Base-by-base conservation (phyloP, 106 monocot genomes). In the Triglochin maritima region DNA sequence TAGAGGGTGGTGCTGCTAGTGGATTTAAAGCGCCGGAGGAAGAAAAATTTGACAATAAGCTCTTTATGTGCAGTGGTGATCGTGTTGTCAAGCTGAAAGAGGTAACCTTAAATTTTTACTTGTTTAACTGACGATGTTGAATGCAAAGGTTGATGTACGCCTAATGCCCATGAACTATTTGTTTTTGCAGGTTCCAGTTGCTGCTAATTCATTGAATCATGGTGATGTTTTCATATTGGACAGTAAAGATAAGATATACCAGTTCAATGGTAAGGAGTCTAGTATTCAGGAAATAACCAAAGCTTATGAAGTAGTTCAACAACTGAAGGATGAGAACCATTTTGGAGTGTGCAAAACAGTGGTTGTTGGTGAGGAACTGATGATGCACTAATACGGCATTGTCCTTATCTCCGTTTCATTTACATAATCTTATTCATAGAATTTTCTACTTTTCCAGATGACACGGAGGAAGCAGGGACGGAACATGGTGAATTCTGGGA, bases 1-100 rank as follows among this genome's bases (percentile, higher is more conserved):
- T 83, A 55, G 83, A 87, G 75, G 87, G 87, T 42, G 87, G 87
- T 48, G 75, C 78, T 69, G 78, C 83, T 50, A 83, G 83, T 62
- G 87, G 87, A 60, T 83, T 87, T 60, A 77, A 81, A 66, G 72
- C 67, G 56, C 70, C 72, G 5, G 80, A 80, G 46, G 80, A 81
- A 63, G 80, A 86, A 44, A 86, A 74, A 64, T 83, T 83, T 72
- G 80, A 83, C 71, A 87, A 72, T 13, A 72, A 80, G 1, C 69
- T 87, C 16, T 87, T 83, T 71, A 9, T 81, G 60, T 87, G 83
- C 65, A 83, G 71, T 72, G 87, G 87, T 52, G 83, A 83, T 59
- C 66, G 83, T 14, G 70, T 72, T 78, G 80, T 81, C 64, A 78
- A 63, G 64, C 16, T 87, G 61, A 87, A 83, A 62, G 78, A 87